Percentiles rank a stretch among this genome's conserved stretches.
Conservation (phyloP, 2,329 filamentous ascomycete species). For the Nothopassalora personata region DNA sequence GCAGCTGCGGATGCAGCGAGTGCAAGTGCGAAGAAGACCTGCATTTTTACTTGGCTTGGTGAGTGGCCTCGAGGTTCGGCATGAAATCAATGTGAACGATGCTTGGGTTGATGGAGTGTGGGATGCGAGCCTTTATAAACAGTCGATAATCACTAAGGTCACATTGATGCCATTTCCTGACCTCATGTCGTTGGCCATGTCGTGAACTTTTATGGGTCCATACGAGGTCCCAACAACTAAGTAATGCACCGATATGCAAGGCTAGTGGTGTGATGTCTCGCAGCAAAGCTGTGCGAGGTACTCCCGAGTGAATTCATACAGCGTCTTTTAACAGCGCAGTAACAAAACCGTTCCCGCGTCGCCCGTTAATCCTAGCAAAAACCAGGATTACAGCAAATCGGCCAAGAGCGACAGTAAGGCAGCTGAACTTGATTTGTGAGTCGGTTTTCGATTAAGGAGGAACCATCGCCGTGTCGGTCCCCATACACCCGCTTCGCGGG, state of each 20-base stretch:
- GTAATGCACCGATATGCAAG: background rate
- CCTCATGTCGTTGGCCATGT: background rate
- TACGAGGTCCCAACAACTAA: background rate
- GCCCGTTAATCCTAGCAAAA: too few relatives aligned
- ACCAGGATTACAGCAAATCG: too few relatives aligned
- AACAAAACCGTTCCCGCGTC: too few relatives aligned
- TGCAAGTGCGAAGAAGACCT: conserved; percentile 1
- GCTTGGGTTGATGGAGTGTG: background rate
- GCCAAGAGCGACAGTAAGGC: too few relatives aligned
- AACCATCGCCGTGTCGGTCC: too few relatives aligned
- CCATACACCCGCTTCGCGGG: too few relatives aligned
- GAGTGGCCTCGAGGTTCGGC: background rate
- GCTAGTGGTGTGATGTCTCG: background rate
- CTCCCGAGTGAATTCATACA: background rate
- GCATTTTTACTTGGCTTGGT: background rate
- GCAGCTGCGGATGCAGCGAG: background rate
- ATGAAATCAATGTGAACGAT: background rate
- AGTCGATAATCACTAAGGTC: background rate
- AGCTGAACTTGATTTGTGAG: conserved; percentile 36
- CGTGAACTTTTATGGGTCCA: background rate
- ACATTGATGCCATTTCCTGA: background rate
- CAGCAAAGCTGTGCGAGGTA: background rate
- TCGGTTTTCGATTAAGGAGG: background rate
- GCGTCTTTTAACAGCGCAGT: too few relatives aligned
- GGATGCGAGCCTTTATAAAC: background rate